Percentiles rank a stretch among this genome's conserved stretches.
phyloP scores from a whole-genome alignment of 768 basidiomycete genomes.

The Termitomyces eurrhizus region DNA sequence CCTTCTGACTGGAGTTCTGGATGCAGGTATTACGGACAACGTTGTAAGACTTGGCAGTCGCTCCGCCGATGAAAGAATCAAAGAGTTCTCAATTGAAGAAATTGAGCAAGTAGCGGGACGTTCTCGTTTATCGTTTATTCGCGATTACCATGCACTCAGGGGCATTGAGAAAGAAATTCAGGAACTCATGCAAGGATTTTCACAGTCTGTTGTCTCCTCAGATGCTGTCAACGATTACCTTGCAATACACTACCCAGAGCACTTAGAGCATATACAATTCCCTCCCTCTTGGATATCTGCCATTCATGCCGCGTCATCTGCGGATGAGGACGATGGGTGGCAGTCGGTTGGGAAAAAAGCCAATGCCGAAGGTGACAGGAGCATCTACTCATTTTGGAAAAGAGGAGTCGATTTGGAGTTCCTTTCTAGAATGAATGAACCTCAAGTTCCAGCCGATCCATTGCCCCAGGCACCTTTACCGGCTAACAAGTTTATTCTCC shows the following conservation, averaged over 20 bases:
- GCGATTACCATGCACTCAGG: conserved; percentile 38
- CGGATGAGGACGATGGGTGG: conserved; percentile 28
- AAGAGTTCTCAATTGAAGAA: conserved; percentile 55
- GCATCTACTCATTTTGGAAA: conserved; percentile 52
- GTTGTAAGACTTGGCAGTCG: conserved; percentile 70
- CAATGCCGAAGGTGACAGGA: conserved; percentile 20
- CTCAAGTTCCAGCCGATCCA: not conserved
- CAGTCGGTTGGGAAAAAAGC: conserved; percentile 23
- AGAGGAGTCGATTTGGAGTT: conserved; percentile 44
- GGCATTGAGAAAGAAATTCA: conserved; percentile 41
- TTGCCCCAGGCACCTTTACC: not conserved
- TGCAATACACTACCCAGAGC: conserved; percentile 42
- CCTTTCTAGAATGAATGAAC: conserved; percentile 20
- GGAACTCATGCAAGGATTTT: conserved; percentile 39
- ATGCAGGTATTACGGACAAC: conserved; percentile 57
- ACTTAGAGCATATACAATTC: conserved; percentile 32
- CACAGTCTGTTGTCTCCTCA: conserved; percentile 29
- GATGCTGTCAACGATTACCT: conserved; percentile 40
- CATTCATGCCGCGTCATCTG: conserved; percentile 6
- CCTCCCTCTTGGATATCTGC: conserved; percentile 49
- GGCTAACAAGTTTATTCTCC: not conserved
- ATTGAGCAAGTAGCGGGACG: conserved; percentile 43
- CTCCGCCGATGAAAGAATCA: conserved; percentile 56
- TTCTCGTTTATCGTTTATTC: conserved; percentile 34
- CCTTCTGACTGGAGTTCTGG: conserved; percentile 60